Percentiles rank a stretch among this genome's conserved stretches.
phyloP scores from a whole-genome alignment of 116 monocot genomes.

The Iris pallida region DNA sequence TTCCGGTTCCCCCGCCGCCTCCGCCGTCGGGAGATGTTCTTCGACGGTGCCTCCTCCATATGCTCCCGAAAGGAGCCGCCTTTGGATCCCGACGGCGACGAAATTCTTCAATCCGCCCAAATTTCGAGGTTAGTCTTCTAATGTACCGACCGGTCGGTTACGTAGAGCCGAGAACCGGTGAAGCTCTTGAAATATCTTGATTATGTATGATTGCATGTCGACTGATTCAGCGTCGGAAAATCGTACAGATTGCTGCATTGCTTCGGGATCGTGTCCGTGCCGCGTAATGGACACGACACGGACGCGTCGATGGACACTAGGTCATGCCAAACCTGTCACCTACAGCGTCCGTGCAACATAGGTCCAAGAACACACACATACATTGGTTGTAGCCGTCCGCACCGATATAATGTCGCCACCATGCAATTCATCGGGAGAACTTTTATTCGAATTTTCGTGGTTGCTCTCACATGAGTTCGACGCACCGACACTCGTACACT shows the following conservation, averaged over 20 bases:
- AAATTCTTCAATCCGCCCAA: background rate
- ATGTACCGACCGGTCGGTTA: background rate
- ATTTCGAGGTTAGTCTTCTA: constrained; percentile 9
- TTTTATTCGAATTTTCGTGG: too few species aligned
- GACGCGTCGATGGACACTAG: too few species aligned
- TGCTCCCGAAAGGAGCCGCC: constrained; percentile 9
- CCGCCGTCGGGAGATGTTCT: constrained; percentile 30
- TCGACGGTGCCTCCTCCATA: constrained; percentile 31
- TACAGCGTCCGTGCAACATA: too few species aligned
- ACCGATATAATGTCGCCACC: too few species aligned
- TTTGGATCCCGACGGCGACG: background rate
- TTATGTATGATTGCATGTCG: background rate
- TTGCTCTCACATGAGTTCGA: too few species aligned
- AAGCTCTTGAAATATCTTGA: background rate
- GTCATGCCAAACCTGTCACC: too few species aligned
- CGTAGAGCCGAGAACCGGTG: background rate
- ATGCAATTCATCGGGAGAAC: too few species aligned
- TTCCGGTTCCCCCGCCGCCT: constrained; percentile 9
- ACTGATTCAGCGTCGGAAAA: background rate
- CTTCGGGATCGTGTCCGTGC: too few species aligned
- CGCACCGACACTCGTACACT: too few species aligned
- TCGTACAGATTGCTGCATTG: background rate
- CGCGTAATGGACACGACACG: too few species aligned
- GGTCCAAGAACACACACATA: too few species aligned
- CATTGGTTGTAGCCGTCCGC: too few species aligned